Conservation (phyloP, 2,329 filamentous ascomycete genomes). For the Botrytis fabae region DNA sequence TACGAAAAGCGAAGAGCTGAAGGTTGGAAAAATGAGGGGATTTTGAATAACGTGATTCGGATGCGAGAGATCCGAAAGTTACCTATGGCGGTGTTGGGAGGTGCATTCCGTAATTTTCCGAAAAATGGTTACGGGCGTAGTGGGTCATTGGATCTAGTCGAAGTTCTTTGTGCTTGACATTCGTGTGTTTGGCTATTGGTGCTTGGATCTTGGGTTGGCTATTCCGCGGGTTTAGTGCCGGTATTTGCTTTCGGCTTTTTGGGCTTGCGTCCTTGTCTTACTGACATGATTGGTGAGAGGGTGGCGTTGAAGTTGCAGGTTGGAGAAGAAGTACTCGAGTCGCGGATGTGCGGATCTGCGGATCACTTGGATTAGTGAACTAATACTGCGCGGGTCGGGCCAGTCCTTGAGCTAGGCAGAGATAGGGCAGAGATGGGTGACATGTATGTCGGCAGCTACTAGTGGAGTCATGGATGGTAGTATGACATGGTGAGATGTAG, state of each 20-base stretch:
- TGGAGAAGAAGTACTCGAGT: background rate
- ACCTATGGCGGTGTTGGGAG: background rate
- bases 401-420: background rate
- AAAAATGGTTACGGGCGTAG: background rate
- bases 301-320: background rate
- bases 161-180: background rate
- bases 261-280: background rate
- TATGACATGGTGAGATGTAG: background rate
- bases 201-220: background rate
- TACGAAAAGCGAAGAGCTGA: background rate
- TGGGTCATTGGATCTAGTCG: background rate
- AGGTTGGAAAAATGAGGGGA: background rate
- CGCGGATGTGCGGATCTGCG: background rate
- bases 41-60: background rate
- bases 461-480: background rate
- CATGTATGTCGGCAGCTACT: background rate
- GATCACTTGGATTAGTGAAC: background rate
- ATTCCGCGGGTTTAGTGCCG: background rate
- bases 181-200: background rate
- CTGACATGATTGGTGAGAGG: background rate
- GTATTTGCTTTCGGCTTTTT: background rate
- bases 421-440: background rate
- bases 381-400: constrained; percentile 5
- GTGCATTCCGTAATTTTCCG: background rate
- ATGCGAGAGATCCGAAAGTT: background rate